Evolutionary conservation across 1,284 basidiomycete species (phyloP).

Genomic region (Tranzscheliella williamsii): DNA sequence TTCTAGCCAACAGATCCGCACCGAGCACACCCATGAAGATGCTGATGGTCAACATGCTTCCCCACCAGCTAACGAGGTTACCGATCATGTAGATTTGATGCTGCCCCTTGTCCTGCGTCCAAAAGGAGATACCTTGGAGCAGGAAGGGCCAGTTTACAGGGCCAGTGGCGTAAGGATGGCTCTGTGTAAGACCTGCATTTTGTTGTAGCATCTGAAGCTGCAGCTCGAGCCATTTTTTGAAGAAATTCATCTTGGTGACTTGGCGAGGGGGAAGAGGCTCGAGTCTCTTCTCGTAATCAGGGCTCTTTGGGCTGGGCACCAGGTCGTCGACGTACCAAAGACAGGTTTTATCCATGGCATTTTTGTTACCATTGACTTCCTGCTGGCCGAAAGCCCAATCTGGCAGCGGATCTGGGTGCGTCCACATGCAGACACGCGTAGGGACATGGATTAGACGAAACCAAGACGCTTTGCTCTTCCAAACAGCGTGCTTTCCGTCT

Average conservation of each 20-base stretch:
- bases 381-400: constrained; percentile 98
- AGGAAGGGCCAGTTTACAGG: constrained; percentile 99
- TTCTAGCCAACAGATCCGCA: constrained; percentile 84
- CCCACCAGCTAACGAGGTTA: constrained; percentile 94
- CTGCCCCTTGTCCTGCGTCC: constrained; percentile 78
- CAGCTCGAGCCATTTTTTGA: constrained; percentile 90
- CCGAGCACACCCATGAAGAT: constrained; percentile 86
- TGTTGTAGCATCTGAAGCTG: constrained; percentile 96
- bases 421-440: constrained; percentile 93
- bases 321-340: constrained; percentile 89
- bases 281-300: constrained; percentile 43
- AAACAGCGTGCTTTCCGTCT: constrained; percentile 8
- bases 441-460: constrained; percentile 72
- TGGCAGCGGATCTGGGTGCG: constrained; percentile 76
- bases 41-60: constrained; percentile 78
- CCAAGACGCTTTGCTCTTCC: constrained; percentile 47
- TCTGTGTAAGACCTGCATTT: constrained; percentile 90
- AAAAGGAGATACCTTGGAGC: constrained; percentile 93
- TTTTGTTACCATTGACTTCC: constrained; percentile 98
- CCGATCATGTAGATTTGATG: constrained; percentile 97
- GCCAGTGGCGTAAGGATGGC: constrained; percentile 89
- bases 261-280: constrained; percentile 66
- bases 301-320: constrained; percentile 65
- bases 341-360: constrained; percentile 76
- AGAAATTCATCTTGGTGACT: constrained; percentile 82